These are phyloP conservation scores for Cladosporium sp. DNA, from an alignment of 2,329 filamentous ascomycete species.

Conservation along the genomic window DNA sequence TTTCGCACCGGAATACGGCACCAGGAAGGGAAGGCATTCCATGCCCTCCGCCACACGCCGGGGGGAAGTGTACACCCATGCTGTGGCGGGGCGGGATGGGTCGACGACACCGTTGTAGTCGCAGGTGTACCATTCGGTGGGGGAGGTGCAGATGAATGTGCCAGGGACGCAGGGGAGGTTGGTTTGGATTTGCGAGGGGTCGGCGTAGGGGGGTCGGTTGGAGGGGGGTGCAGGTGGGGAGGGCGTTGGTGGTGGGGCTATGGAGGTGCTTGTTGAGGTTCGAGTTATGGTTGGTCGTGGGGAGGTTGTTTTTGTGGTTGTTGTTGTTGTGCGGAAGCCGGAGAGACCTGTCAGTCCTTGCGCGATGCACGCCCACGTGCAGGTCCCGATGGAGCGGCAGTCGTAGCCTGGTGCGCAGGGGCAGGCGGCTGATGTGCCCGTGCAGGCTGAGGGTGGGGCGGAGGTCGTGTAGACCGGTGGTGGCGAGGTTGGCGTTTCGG, in stretches of 20 bases:
- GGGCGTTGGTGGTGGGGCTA: neutral
- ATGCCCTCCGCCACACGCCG: conserved; percentile 34
- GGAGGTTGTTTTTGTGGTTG: conserved; percentile 8
- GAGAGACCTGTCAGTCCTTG: conserved; percentile 13
- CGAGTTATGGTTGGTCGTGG: neutral
- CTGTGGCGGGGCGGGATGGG: conserved; percentile 10
- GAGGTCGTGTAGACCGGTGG: conserved; percentile 15
- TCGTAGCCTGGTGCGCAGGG: conserved; percentile 20
- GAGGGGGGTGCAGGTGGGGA: conserved; percentile 16
- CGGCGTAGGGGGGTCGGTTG: conserved; percentile 18
- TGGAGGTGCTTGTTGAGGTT: neutral
- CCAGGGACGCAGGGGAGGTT: conserved; percentile 37
- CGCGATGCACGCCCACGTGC: conserved; percentile 20
- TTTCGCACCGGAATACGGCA: conserved; percentile 21
- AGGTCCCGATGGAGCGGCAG: conserved; percentile 18
- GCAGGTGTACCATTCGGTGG: conserved; percentile 35
- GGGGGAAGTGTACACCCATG: conserved; percentile 30
- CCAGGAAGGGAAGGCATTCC: conserved; percentile 32
- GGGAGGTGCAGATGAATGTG: conserved; percentile 37
- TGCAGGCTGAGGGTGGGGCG: conserved; percentile 16
- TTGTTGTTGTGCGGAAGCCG: conserved; percentile 13
- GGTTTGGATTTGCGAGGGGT: conserved; percentile 25
- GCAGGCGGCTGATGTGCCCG: conserved; percentile 18
- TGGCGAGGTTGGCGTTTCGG: conserved; percentile 1
- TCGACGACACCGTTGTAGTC: conserved; percentile 24